A percentile compares a stretch with the other conserved stretches of the same genome.
Conservation (phyloP, 495 filamentous ascomycete genomes). For the Venustampulla echinocandica region DNA sequence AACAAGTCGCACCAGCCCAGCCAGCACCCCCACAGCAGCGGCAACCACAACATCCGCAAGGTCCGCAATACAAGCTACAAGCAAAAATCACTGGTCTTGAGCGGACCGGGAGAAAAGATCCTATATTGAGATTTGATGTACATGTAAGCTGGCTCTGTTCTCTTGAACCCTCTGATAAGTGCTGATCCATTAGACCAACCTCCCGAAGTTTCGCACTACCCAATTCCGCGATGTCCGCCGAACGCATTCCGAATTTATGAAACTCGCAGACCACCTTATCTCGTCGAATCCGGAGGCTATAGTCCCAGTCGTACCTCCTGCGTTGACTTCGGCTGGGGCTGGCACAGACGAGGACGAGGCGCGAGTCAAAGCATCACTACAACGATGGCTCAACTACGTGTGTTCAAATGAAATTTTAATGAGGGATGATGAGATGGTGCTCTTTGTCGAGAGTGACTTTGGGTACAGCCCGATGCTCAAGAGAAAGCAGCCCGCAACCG, state of each 20-base stretch:
- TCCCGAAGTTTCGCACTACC: conserved; percentile 93
- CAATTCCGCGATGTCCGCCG: conserved; percentile 96
- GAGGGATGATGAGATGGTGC: conserved; percentile 89
- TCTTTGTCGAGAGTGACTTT: conserved; percentile 97
- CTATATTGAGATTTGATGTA: conserved; percentile 91
- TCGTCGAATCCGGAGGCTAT: conserved; percentile 93
- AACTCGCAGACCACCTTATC: conserved; percentile 88
- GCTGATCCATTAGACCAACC: conserved; percentile 64
- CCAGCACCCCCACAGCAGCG: conserved; percentile 26
- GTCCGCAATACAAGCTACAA: conserved; percentile 74
- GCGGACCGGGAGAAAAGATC: conserved; percentile 88
- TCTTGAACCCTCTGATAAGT: conserved; percentile 2
- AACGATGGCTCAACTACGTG: conserved; percentile 90
- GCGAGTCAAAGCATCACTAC: conserved; percentile 78
- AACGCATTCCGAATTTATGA: conserved; percentile 89
- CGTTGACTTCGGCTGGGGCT: conserved; percentile 84
- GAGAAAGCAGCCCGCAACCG: conserved; percentile 95
- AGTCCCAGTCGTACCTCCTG: conserved; percentile 92
- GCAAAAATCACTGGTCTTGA: conserved; percentile 92
- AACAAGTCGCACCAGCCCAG: conserved; percentile 31
- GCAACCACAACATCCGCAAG: conserved; percentile 29
- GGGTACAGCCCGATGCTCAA: conserved; percentile 94
- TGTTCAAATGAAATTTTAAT: conserved; percentile 88
- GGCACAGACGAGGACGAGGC: conserved; percentile 95
- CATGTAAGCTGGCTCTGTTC: conserved; percentile 50